Evolutionary conservation across 257 asterid species (phyloP).

Genomic region (Echites panduratus): DNA sequence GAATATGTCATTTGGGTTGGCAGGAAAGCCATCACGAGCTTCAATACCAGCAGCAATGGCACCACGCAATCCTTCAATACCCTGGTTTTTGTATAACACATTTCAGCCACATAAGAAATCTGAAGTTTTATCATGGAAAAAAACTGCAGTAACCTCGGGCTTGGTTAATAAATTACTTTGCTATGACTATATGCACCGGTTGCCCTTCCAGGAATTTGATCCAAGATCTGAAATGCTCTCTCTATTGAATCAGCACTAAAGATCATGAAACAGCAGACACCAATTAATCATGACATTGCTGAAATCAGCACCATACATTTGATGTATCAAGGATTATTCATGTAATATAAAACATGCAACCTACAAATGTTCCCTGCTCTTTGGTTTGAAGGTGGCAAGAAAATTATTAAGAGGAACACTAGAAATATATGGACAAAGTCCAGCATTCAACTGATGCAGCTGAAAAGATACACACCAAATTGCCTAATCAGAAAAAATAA

Average conservation of each 20-base stretch:
- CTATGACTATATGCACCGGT: conserved; percentile 99
- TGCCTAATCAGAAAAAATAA: too few species aligned
- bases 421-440: too few species aligned
- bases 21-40: conserved; percentile 96
- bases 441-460: too few species aligned
- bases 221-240: conserved; percentile 85
- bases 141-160: conserved; percentile 11
- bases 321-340: too few species aligned
- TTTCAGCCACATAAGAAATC: neutral
- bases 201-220: conserved; percentile 96
- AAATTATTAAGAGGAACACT: too few species aligned
- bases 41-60: conserved; percentile 89
- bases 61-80: conserved; percentile 94
- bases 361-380: too few species aligned
- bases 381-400: too few species aligned
- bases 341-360: too few species aligned
- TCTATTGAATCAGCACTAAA: conserved; percentile 88
- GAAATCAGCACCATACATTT: conserved; percentile 5
- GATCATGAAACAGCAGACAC: conserved; percentile 3
- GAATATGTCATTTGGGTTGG: conserved; percentile 87
- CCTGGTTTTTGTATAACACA: conserved; percentile 36
- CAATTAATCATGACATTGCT: conserved; percentile 5
- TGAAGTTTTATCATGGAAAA: neutral
- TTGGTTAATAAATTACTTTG: conserved; percentile 53
- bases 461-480: too few species aligned